Evolutionary conservation across 2,329 filamentous ascomycete genomes (phyloP).

Genomic region (Calonectria pauciramosa): DNA sequence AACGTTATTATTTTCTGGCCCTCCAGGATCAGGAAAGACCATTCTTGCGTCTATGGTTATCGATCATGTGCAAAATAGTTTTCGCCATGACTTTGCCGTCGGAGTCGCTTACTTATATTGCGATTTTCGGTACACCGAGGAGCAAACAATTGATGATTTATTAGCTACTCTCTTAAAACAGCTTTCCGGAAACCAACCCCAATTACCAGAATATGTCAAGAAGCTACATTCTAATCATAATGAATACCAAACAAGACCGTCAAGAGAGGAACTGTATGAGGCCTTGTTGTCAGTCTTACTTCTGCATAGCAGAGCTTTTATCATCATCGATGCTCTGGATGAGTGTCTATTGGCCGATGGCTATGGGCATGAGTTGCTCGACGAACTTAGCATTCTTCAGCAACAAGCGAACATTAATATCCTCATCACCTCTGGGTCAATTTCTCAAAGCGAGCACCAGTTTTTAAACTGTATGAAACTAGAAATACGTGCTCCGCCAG

Average conservation of each 20-base stretch:
- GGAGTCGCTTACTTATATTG: background rate
- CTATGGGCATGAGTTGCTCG: background rate
- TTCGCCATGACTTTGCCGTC: background rate
- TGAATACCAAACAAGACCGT: background rate
- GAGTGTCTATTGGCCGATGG: constrained; percentile 2
- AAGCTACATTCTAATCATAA: background rate
- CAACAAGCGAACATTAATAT: background rate
- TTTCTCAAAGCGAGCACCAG: background rate
- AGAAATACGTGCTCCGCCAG: background rate
- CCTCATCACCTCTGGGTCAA: background rate
- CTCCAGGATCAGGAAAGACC: background rate
- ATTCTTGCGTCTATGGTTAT: background rate
- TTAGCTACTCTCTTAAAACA: background rate
- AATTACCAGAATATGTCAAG: background rate
- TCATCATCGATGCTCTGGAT: background rate
- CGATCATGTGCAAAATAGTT: background rate
- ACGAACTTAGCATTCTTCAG: background rate
- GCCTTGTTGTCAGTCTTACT: background rate
- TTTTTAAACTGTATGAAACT: background rate
- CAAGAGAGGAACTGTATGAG: background rate
- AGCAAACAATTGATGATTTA: background rate
- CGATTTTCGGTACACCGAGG: background rate
- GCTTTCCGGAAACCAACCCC: background rate
- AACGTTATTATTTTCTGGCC: background rate
- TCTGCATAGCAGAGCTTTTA: background rate